These are phyloP conservation scores for Penicilliopsis zonata DNA, from an alignment of 495 filamentous ascomycete genomes.

Conservation along the genomic window DNA sequence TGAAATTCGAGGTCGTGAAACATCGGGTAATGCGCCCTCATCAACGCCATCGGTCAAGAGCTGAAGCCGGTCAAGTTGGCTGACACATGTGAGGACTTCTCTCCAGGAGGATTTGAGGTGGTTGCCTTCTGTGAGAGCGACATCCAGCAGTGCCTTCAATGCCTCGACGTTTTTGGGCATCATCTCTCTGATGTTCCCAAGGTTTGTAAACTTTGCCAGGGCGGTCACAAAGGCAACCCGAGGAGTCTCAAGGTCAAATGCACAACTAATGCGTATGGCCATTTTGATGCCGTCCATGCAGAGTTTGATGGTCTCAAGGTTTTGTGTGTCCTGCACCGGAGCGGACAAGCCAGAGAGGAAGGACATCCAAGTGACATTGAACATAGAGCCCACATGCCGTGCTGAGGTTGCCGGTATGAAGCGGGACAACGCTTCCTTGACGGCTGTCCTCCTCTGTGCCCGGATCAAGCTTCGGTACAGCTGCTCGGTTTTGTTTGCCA, in stretches of 20 bases:
- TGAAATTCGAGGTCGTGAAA: conserved; percentile 69
- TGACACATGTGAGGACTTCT: conserved; percentile 89
- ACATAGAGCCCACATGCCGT: conserved; percentile 95
- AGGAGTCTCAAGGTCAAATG: conserved; percentile 85
- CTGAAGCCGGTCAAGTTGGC: conserved; percentile 90
- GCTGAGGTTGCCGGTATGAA: conserved; percentile 90
- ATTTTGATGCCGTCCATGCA: conserved; percentile 95
- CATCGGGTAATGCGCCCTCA: conserved; percentile 83
- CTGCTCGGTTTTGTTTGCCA: conserved; percentile 78
- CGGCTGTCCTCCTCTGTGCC: conserved; percentile 65
- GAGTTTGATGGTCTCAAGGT: conserved; percentile 76
- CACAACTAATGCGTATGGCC: conserved; percentile 80
- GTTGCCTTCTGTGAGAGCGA: conserved; percentile 87
- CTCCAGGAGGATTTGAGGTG: conserved; percentile 82
- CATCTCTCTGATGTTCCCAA: conserved; percentile 93
- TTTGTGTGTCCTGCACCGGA: conserved; percentile 81
- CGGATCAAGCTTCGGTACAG: conserved; percentile 83
- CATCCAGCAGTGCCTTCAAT: conserved; percentile 76
- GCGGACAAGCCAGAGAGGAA: conserved; percentile 89
- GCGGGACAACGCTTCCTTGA: conserved; percentile 53
- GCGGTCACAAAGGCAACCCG: conserved; percentile 90
- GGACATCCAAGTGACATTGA: conserved; percentile 98
- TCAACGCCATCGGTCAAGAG: conserved; percentile 91
- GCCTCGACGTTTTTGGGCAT: conserved; percentile 94
- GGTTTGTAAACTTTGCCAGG: conserved; percentile 83